Base-by-base conservation (phyloP, 148 eudicot species). In the Rhododendron vialii region DNA sequence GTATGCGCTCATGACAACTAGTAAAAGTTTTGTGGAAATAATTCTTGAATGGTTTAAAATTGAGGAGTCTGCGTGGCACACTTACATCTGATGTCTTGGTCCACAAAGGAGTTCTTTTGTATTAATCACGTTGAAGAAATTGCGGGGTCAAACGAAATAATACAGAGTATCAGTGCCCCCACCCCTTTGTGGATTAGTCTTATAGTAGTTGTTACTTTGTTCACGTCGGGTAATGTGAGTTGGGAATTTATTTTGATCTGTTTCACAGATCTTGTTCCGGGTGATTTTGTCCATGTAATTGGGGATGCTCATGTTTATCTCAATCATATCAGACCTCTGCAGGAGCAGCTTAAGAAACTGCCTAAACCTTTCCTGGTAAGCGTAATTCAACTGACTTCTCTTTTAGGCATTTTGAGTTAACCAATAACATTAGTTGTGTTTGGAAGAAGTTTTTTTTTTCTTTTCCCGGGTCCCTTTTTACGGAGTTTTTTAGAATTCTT, bases 311-410 rank as follows among this genome's bases (percentile, higher is more conserved):
- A 96, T 93, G 92, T 95, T 77, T 96, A 94, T 88, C 81, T 90
- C 85, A 96, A 89, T 86, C 99, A 96, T 83, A 81, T 96, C 80
- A 93, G 90, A 76, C 96, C 98, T 81, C 91, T 96, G 82, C 92
- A 94, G 87, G 94, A 94, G 82, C 99, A 96, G 88, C 91, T 95
- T 78, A 86, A 88, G 88, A 95, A 96, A 81, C 85, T 81, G 30
- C 99, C 99, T 51, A 92, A 88, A 86, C 98, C 98, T 87, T 96
- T 96, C 84, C 99, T 98, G 41, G 98, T 96, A 90, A 92, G 94
- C 83, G 59, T 87, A 50, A 78, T n/a, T 17, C 12, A 2, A 69
- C 14, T 22, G 55, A 83, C 71, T 76, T 75, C 41, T 75, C 61
- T 86, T 35, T 85, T 30, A 13, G 15, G 41, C 35, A 9, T 61